Evolutionary conservation across 2,329 filamentous ascomycete genomes (phyloP), one percentile per base, ranked within the genome.

Genomic region (Alternaria ethzedia): DNA sequence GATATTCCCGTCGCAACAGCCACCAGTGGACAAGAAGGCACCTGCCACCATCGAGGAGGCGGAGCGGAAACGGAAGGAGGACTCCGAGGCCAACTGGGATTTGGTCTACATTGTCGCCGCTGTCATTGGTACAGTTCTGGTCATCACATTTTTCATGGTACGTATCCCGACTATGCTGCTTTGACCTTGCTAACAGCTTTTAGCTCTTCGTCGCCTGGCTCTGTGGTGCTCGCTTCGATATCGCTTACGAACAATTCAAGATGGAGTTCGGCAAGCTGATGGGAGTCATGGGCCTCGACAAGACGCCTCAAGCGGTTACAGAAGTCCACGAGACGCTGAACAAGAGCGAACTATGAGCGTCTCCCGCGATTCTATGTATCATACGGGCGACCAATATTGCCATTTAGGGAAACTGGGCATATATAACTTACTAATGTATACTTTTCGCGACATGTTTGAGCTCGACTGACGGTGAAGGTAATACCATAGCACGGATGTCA

Each of bases 401-500:
- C 45, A 60, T 70, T 57, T 26, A 50, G 41, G 32, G 58, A 32
- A 66, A 57, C 54, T 68, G 63, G 67, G 63, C 45, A 62, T 55
- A 28, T 64, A 68, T 57, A 49, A 52, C 66, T 67, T 73, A 70
- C 63, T 78, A 75, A 78, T 77, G 46, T 61, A 64, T 63, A 62
- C 49, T 62, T 32, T 66, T 62, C 28, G 55, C 47, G 36, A 20
- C 55, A 52, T 43, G 21, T 15, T 41, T 9, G 41, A n/a, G 43
- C 26, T 25, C 10, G 17, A n/a, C n/a, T 62, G 26, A 23, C 17
- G 28, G 30, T 20, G 17, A 30, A 21, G 2, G 47, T 70, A 65
- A 69, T 66, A 49, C n/a, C 50, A 58, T 75, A 95, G 94, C 94
- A 97, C 92, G 91, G 92, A 97, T 97, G 94, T 97, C 94, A 97